phyloP scores from a whole-genome alignment of 352 stramenopile species.

The Plasmopara viticola region DNA sequence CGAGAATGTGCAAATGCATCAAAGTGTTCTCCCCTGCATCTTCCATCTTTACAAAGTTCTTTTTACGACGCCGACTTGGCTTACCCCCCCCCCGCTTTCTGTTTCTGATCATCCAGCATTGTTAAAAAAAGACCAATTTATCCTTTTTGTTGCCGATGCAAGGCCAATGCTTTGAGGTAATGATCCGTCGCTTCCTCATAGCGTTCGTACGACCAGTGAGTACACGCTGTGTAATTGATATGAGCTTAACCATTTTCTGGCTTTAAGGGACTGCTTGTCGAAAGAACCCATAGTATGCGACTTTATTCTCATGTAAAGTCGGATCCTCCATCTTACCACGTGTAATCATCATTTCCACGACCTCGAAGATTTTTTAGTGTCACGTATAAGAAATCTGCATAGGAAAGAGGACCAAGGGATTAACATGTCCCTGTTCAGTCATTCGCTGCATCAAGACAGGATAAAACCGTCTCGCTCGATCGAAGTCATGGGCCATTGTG shows the following conservation, averaged over 20 bases:
- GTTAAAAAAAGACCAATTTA: too few species aligned
- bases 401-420: constrained; percentile 76
- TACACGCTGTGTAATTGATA: constrained; percentile 72
- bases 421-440: constrained; percentile 59
- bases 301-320: constrained; percentile 59
- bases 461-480: too few species aligned
- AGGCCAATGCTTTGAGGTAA: too few species aligned
- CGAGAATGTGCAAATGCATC: too few species aligned
- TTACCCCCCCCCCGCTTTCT: too few species aligned
- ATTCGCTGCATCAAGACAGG: too few species aligned
- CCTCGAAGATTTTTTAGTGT: constrained; percentile 48
- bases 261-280: constrained; percentile 56
- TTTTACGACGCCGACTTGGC: too few species aligned
- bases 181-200: constrained; percentile 24
- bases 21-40: too few species aligned
- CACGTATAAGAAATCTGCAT: constrained; percentile 63
- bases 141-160: too few species aligned
- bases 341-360: constrained; percentile 65
- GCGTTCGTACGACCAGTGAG: constrained; percentile 66
- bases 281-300: constrained; percentile 76
- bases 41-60: too few species aligned
- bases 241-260: constrained; percentile 53
- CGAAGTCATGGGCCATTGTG: too few species aligned
- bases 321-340: constrained; percentile 52
- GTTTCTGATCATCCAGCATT: too few species aligned